Conservation (phyloP, 495 filamentous ascomycete genomes). For the Xylaria telfairii region DNA sequence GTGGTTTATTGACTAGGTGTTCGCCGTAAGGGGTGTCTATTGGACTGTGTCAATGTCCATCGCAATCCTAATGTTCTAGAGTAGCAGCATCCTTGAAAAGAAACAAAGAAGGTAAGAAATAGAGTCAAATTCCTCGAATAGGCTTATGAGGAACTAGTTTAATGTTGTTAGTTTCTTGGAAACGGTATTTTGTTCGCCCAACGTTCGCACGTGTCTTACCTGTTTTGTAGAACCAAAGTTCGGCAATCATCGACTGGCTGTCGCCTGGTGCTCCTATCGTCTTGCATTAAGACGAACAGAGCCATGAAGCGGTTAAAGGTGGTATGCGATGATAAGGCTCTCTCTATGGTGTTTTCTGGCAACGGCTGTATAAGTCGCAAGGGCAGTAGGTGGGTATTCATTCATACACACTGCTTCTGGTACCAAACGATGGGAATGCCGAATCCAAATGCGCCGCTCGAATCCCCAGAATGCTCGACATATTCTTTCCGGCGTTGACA, state of each 20-base stretch:
- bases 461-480: background rate
- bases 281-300: background rate
- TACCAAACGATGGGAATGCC: background rate
- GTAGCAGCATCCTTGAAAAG: background rate
- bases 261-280: background rate
- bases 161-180: background rate
- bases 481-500: background rate
- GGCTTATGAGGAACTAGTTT: background rate
- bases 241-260: background rate
- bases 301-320: background rate
- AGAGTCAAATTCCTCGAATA: background rate
- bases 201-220: no score
- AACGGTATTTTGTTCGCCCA: background rate
- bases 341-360: background rate
- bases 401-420: background rate
- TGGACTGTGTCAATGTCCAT: background rate
- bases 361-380: background rate
- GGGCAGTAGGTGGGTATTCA: background rate
- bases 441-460: background rate
- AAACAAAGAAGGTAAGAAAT: background rate
- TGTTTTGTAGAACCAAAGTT: background rate
- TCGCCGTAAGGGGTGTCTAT: background rate
- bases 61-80: background rate
- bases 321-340: background rate
- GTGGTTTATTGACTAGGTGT: background rate